A percentile compares a stretch with the other conserved stretches of the same genome.
These are phyloP conservation scores for Plasmodium reichenowi DNA, from an alignment of 169 alveolate species.

Conservation along the genomic window DNA sequence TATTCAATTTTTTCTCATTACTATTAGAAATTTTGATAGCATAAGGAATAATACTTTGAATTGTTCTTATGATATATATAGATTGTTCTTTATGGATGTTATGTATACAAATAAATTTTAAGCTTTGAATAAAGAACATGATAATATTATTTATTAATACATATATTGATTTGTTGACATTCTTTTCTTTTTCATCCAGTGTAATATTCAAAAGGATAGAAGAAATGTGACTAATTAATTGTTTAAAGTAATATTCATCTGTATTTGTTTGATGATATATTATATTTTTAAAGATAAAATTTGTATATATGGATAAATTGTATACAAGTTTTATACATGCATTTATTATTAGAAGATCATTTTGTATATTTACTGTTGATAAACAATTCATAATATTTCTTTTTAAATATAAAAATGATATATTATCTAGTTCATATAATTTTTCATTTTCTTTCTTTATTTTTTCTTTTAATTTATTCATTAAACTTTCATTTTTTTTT, in stretches of 20 bases:
- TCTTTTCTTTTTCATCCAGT: neutral
- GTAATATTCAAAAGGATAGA: neutral
- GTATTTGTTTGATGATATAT: neutral
- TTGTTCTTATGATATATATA: neutral
- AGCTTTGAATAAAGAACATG: conserved; percentile 20
- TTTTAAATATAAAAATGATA: neutral
- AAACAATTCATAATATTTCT: neutral
- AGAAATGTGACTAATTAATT: neutral
- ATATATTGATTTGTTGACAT: neutral
- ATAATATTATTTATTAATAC: conserved; percentile 19
- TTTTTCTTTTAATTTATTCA: conserved; percentile 9
- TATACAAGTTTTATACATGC: conserved; percentile 38
- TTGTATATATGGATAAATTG: conserved; percentile 28
- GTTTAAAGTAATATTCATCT: neutral
- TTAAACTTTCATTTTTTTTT: neutral
- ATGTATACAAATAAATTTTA: conserved; percentile 11
- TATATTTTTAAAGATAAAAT: neutral
- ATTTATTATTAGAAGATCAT: neutral
- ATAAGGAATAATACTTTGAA: conserved; percentile 20
- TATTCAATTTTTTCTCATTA: conserved; percentile 1
- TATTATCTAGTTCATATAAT: conserved; percentile 7
- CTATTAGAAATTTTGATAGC: neutral
- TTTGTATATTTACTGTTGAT: neutral
- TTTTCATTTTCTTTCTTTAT: conserved; percentile 19
- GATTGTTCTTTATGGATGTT: neutral